phyloP scores from a whole-genome alignment of 352 stramenopile species.

The Poterioochromonas sp. region DNA sequence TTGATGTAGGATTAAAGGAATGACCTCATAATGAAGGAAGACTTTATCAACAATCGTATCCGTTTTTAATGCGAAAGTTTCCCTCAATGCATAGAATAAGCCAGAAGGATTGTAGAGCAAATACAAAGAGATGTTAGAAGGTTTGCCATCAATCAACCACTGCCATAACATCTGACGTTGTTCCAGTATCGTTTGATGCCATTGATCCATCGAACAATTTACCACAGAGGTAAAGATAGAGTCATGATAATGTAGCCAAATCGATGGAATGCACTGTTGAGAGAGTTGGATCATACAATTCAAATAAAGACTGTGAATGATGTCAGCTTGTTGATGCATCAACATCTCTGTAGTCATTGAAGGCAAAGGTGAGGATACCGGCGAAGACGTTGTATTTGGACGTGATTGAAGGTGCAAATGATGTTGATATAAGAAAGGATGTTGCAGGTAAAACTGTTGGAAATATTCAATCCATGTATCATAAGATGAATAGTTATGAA shows the following conservation, averaged over 20 bases:
- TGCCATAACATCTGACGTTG: not conserved
- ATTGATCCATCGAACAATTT: not conserved
- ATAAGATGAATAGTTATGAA: no score
- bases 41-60: not conserved
- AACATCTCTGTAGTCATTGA: no score
- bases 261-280: not conserved
- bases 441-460: not conserved
- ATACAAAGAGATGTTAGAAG: not conserved
- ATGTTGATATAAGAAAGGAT: no score
- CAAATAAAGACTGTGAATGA: not conserved
- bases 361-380: no score
- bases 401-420: no score
- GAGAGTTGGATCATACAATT: no score
- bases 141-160: not conserved
- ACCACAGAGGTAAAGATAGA: no score
- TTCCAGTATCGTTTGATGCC: not conserved
- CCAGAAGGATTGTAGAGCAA: not conserved
- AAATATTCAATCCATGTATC: not conserved
- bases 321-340: not conserved
- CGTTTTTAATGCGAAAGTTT: not conserved
- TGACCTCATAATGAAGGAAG: not conserved
- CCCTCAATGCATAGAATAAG: conserved; percentile 1
- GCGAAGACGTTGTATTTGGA: no score
- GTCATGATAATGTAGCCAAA: no score
- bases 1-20: no score